These are phyloP conservation scores for Mychonastes homosphaera DNA, from an alignment of 139 green algal species.

Conservation along the genomic window DNA sequence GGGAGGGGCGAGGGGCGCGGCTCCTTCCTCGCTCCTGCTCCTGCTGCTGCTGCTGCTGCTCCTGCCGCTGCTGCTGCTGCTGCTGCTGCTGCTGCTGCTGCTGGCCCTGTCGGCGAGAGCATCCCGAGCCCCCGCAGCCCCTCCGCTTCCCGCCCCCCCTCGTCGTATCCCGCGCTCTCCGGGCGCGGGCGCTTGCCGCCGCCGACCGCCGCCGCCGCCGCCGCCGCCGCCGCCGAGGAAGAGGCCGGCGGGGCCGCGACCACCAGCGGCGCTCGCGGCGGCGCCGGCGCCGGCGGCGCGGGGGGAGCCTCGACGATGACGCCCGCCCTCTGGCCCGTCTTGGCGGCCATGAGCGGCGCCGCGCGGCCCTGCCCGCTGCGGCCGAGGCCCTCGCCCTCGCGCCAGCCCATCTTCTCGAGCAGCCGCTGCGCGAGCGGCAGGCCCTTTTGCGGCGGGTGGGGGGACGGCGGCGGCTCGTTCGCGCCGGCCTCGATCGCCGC, in stretches of 20 bases:
- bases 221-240: too few relatives aligned
- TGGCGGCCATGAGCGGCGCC: constrained; percentile 71
- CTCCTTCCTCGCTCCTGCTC: neutral
- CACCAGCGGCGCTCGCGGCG: too few relatives aligned
- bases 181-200: too few relatives aligned
- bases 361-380: constrained; percentile 67
- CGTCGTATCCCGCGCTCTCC: too few relatives aligned
- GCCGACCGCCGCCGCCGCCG: too few relatives aligned
- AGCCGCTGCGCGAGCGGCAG: constrained; percentile 71
- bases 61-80: neutral
- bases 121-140: too few relatives aligned
- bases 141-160: too few relatives aligned
- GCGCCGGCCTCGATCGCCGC: neutral
- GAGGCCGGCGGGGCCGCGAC: too few relatives aligned
- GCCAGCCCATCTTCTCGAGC: constrained; percentile 96
- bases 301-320: constrained; percentile 79
- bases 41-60: constrained; percentile 5
- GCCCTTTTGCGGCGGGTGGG: constrained; percentile 20
- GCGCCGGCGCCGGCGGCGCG: too few relatives aligned
- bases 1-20: too few relatives aligned
- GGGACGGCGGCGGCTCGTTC: neutral
- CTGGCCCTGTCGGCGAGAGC: neutral
- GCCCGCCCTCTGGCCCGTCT: constrained; percentile 49
- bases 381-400: constrained; percentile 57
- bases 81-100: neutral